A percentile compares a stretch with the other conserved stretches of the same genome.
These are phyloP conservation scores for Colletotrichum salicis DNA, from an alignment of 2,329 filamentous ascomycete species.

Conservation along the genomic window DNA sequence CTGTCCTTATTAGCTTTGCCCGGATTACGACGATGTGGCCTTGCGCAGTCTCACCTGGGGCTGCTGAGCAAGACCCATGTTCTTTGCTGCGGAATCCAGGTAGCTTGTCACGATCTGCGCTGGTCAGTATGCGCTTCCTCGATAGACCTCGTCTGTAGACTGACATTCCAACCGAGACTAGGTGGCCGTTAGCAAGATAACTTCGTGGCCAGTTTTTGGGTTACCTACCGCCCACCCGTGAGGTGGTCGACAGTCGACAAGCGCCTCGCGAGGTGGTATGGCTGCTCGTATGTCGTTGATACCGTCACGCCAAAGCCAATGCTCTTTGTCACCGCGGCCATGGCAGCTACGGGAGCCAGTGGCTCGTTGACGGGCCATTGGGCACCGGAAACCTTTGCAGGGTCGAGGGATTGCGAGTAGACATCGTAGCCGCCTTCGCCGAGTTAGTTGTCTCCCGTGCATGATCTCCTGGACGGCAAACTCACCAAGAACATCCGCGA, in stretches of 20 bases:
- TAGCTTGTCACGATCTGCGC: constrained; percentile 74
- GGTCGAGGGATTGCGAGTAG: constrained; percentile 69
- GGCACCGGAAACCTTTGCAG: constrained; percentile 70
- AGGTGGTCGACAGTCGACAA: constrained; percentile 76
- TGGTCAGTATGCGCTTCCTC: constrained; percentile 27
- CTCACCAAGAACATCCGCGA: constrained; percentile 70
- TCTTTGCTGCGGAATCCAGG: constrained; percentile 74
- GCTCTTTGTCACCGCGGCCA: constrained; percentile 75
- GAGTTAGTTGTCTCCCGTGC: not conserved
- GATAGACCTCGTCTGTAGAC: constrained; percentile 21
- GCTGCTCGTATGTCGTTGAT: constrained; percentile 77
- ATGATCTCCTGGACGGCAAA: not conserved
- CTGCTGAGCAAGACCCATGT: constrained; percentile 69
- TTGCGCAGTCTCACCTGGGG: constrained; percentile 42
- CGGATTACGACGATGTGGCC: accelerated
- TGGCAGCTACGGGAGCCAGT: constrained; percentile 71
- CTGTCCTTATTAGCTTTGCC: constrained; percentile 35
- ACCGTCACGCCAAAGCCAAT: constrained; percentile 78
- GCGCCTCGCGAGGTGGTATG: constrained; percentile 74
- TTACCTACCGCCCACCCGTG: constrained; percentile 66
- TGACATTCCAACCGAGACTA: constrained; percentile 66
- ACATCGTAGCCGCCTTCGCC: constrained; percentile 72
- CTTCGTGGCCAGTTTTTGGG: accelerated
- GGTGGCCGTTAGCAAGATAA: not conserved
- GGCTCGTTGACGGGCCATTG: constrained; percentile 80